phyloP scores from a whole-genome alignment of 192 early-diverging fungal genomes.

The Phycomyces nitens region DNA sequence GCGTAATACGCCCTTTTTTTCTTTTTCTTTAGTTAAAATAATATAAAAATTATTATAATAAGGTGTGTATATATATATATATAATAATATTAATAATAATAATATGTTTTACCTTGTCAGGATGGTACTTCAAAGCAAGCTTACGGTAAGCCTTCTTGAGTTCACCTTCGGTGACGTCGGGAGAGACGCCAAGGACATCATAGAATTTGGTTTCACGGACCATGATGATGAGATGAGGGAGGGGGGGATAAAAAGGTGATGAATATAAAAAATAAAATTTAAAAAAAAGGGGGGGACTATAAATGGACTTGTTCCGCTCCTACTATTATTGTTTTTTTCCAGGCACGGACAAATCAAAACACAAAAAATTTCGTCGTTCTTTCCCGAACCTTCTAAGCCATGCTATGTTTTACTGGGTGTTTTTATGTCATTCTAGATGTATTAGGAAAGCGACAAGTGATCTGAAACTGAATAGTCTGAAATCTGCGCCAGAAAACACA shows the following conservation, averaged over 20 bases:
- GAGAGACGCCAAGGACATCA: slow-evolving; percentile 81
- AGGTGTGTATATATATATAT: too few relatives aligned
- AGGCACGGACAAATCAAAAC: neutral
- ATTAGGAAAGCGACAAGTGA: too few relatives aligned
- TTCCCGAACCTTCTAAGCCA: slow-evolving; percentile 1
- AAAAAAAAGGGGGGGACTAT: neutral
- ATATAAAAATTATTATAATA: too few relatives aligned
- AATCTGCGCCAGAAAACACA: too few relatives aligned
- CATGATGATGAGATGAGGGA: slow-evolving; percentile 34
- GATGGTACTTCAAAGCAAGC: slow-evolving; percentile 88
- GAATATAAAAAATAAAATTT: neutral
- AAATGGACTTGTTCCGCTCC: neutral
- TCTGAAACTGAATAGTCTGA: too few relatives aligned
- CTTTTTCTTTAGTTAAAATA: too few relatives aligned
- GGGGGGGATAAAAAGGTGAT: neutral
- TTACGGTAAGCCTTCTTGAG: slow-evolving; percentile 99
- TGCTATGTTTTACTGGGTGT: neutral
- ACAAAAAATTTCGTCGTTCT: slow-evolving; percentile 2
- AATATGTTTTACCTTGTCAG: slow-evolving; percentile 82
- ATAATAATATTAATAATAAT: too few relatives aligned
- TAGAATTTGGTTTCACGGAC: slow-evolving; percentile 86
- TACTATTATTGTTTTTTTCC: neutral
- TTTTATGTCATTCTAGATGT: too few relatives aligned
- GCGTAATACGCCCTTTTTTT: too few relatives aligned
- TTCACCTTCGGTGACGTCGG: slow-evolving; percentile 71